These are phyloP conservation scores for Cenchrus fungigraminus DNA, from an alignment of 176 grass and related monocot species.

Conservation along the genomic window DNA sequence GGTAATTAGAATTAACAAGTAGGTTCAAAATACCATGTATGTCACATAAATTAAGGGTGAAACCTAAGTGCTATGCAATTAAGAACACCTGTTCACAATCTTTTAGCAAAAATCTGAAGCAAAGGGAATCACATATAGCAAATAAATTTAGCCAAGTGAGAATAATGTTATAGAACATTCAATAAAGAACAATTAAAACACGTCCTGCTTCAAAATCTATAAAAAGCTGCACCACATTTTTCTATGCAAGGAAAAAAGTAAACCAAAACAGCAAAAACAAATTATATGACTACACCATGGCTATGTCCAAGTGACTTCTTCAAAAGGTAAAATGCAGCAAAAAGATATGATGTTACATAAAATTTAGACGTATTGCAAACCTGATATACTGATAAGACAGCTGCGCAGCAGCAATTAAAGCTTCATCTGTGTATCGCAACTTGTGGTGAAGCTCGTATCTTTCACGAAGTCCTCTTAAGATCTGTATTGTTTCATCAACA, in stretches of 20 bases:
- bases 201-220: background rate
- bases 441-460: constrained; percentile 98
- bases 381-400: constrained; percentile 98
- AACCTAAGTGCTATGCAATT: background rate
- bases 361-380: constrained; percentile 39
- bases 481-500: constrained; percentile 97
- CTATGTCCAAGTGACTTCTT: background rate
- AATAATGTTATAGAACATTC: background rate
- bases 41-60: background rate
- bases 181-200: background rate
- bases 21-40: constrained; percentile 7
- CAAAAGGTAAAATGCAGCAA: background rate
- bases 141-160: background rate
- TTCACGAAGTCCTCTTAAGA: constrained; percentile 93
- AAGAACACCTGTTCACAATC: background rate
- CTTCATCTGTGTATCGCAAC: constrained; percentile 86
- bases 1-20: background rate
- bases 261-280: background rate
- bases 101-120: background rate
- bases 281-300: background rate
- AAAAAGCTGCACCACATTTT: background rate
- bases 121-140: background rate
- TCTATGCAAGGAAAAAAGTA: background rate
- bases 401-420: constrained; percentile 85
- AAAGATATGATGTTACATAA: background rate